Conservation (phyloP, 139 green algal species). For the Coelastrella sp. region DNA sequence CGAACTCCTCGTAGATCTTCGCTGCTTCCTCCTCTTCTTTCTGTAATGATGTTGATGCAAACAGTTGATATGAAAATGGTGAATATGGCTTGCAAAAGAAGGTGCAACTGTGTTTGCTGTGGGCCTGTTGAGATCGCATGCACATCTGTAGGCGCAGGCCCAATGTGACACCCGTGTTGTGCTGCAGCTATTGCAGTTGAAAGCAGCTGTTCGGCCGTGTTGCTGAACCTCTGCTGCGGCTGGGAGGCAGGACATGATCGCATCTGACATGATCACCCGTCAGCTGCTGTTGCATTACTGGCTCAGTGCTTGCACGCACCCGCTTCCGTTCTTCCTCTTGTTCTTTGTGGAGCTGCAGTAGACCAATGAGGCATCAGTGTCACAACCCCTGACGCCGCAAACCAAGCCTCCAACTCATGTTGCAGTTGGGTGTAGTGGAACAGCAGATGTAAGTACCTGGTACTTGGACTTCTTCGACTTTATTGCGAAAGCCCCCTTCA, state of each 20-base stretch:
- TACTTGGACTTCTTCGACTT: conserved; percentile 92
- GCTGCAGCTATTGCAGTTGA: no score
- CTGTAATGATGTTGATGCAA: conserved; percentile 56
- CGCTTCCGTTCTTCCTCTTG: conserved; percentile 89
- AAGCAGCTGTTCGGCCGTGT: no score
- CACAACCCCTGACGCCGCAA: not conserved
- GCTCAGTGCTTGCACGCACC: conserved; percentile 47
- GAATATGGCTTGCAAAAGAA: no score
- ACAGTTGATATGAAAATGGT: not conserved
- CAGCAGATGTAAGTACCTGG: conserved; percentile 55
- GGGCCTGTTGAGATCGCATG: not conserved
- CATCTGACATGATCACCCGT: not conserved
- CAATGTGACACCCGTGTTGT: no score
- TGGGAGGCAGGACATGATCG: not conserved
- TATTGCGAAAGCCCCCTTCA: conserved; percentile 61
- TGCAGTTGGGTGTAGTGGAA: not conserved
- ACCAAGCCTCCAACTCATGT: not conserved
- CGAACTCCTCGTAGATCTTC: conserved; percentile 94
- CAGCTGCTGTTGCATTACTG: not conserved
- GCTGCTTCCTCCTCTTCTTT: conserved; percentile 88
- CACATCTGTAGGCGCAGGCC: no score
- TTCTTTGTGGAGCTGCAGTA: conserved; percentile 88
- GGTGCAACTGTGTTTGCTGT: not conserved
- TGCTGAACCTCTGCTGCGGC: no score
- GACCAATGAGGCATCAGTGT: not conserved